Percentiles rank a stretch among this genome's conserved stretches.
phyloP scores from a whole-genome alignment of 148 eudicot genomes.

The Nepenthes mirabilis region DNA sequence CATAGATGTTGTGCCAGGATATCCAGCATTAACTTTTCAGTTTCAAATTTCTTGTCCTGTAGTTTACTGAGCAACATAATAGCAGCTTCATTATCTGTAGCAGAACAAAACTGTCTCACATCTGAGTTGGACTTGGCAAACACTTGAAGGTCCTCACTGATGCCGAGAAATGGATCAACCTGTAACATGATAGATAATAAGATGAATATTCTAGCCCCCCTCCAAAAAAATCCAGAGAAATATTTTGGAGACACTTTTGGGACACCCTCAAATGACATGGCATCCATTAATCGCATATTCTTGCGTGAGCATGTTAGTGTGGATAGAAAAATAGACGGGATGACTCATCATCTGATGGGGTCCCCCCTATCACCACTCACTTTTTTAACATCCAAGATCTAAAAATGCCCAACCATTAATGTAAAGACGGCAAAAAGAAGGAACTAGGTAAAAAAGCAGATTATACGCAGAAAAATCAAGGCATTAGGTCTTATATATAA shows the following conservation, averaged over 20 bases:
- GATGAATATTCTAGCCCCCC: neutral
- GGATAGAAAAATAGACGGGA: too few relatives aligned
- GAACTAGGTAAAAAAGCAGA: too few relatives aligned
- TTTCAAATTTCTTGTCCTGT: constrained; percentile 30
- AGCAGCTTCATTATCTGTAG: constrained; percentile 54
- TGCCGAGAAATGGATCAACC: constrained; percentile 70
- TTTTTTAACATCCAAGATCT: too few relatives aligned
- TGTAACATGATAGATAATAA: constrained; percentile 10
- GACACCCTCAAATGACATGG: neutral
- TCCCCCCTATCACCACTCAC: too few relatives aligned
- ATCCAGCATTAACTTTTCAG: constrained; percentile 34
- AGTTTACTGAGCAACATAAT: constrained; percentile 26
- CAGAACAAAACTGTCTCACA: constrained; percentile 42
- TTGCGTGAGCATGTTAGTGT: too few relatives aligned
- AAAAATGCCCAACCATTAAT: too few relatives aligned
- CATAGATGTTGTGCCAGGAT: constrained; percentile 41
- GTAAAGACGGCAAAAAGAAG: too few relatives aligned
- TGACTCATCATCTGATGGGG: too few relatives aligned
- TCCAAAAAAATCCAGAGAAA: neutral
- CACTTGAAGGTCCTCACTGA: constrained; percentile 69
- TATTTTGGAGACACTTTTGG: neutral
- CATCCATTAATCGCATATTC: neutral
- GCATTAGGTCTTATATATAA: too few relatives aligned
- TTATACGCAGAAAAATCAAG: too few relatives aligned
- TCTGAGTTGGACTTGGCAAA: constrained; percentile 49